Percentiles rank a stretch among this genome's conserved stretches.
Evolutionary conservation across 2,329 filamentous ascomycete species (phyloP).

Genomic region (Dactylonectria macrodidyma): DNA sequence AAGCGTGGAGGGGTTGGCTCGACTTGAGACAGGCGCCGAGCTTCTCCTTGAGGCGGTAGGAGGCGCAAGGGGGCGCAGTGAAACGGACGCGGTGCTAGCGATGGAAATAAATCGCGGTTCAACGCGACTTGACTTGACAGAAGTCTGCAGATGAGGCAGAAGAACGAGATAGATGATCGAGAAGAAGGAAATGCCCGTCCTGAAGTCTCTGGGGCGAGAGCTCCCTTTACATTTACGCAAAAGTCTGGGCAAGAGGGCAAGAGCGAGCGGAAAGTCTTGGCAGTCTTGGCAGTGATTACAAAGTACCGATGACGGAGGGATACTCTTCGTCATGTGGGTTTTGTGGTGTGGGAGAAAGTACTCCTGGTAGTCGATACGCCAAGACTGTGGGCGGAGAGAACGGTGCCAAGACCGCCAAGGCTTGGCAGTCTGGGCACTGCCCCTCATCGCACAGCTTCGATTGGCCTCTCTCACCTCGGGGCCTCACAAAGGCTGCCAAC

Average conservation of each 20-base stretch:
- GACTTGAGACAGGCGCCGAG: conserved; percentile 22
- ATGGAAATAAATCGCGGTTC: conserved; percentile 5
- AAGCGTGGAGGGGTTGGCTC: conserved; percentile 14
- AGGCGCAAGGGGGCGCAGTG: conserved; percentile 21
- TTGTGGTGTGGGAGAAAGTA: conserved; percentile 22
- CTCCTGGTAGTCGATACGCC: conserved; percentile 34
- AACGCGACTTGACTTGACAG: conserved; percentile 7
- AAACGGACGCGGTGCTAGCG: not conserved
- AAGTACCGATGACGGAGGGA: conserved; percentile 36
- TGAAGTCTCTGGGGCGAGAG: conserved; percentile 47
- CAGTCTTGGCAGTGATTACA: conserved; percentile 48
- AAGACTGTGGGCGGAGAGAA: conserved; percentile 46
- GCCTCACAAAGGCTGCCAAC: conserved; percentile 50
- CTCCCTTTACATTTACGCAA: conserved; percentile 56
- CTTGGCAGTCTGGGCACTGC: conserved; percentile 58
- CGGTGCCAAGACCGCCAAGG: conserved; percentile 55
- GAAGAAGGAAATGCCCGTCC: conserved; percentile 41
- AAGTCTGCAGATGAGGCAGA: conserved; percentile 15
- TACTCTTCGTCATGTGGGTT: not conserved
- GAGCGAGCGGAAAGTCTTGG: conserved; percentile 58
- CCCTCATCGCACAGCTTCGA: conserved; percentile 50
- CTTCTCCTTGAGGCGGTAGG: conserved; percentile 12
- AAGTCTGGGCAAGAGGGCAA: conserved; percentile 53
- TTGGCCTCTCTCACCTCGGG: conserved; percentile 49
- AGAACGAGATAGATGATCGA: conserved; percentile 38